phyloP scores from a whole-genome alignment of 1,139 yeast species.

The Candida sanyaensis region DNA sequence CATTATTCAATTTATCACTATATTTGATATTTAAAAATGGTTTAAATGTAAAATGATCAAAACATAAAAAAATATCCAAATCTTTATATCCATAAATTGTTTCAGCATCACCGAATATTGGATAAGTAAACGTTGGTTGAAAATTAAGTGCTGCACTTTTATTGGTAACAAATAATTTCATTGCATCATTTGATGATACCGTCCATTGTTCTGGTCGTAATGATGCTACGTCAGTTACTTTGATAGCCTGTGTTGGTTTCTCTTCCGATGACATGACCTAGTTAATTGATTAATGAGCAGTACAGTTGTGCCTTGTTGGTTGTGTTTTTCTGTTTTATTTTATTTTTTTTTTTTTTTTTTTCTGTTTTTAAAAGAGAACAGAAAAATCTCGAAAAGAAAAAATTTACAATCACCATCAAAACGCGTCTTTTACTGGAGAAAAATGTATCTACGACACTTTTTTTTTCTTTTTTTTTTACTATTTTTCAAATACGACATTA shows the following conservation, averaged over 20 bases:
- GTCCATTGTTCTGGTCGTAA: slow-evolving; percentile 68
- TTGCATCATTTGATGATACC: slow-evolving; percentile 62
- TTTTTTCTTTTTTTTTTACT: too few relatives aligned
- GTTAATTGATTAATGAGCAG: background rate
- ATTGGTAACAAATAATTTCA: slow-evolving; percentile 56
- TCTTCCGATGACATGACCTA: background rate
- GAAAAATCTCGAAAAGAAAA: background rate
- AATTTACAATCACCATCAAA: background rate
- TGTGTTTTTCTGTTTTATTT: background rate
- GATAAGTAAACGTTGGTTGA: slow-evolving; percentile 83
- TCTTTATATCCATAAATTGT: slow-evolving; percentile 83
- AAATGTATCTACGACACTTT: background rate
- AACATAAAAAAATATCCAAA: slow-evolving; percentile 51
- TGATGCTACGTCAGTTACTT: slow-evolving; percentile 14
- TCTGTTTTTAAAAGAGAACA: too few relatives aligned
- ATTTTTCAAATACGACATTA: background rate
- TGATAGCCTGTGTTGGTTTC: background rate
- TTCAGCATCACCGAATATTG: slow-evolving; percentile 90
- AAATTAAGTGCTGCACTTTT: slow-evolving; percentile 56
- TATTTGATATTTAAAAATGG: slow-evolving; percentile 60
- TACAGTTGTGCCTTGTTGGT: background rate
- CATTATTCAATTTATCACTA: slow-evolving; percentile 46
- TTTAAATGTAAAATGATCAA: slow-evolving; percentile 46
- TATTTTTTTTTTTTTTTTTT: too few relatives aligned
- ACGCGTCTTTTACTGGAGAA: background rate